Evolutionary conservation across 2,329 filamentous ascomycete species (phyloP).

Genomic region (Talaromyces sp.): DNA sequence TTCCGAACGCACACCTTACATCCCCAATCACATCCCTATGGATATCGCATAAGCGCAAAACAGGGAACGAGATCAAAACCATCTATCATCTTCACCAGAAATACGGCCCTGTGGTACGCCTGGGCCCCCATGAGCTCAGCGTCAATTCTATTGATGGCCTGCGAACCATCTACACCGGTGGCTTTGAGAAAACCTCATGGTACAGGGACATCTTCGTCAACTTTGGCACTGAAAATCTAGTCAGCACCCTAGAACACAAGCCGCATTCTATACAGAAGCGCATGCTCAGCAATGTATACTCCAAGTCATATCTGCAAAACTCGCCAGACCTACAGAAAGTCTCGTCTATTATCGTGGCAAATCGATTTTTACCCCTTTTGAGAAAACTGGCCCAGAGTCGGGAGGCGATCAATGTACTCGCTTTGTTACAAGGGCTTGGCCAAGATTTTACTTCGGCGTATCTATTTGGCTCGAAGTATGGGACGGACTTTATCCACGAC

Average conservation of each 20-base stretch:
- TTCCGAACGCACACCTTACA: constrained; percentile 64
- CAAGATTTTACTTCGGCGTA: constrained; percentile 72
- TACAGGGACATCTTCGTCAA: constrained; percentile 64
- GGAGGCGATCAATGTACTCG: constrained; percentile 50
- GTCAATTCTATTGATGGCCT: constrained; percentile 59
- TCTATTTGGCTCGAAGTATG: constrained; percentile 60
- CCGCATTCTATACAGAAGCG: constrained; percentile 66
- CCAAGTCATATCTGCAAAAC: constrained; percentile 64
- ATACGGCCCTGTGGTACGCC: constrained; percentile 57
- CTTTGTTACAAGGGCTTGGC: constrained; percentile 61
- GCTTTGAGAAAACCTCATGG: constrained; percentile 66
- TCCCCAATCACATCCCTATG: constrained; percentile 58
- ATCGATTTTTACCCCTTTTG: constrained; percentile 56
- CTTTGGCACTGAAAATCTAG: constrained; percentile 62
- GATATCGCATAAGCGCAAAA: constrained; percentile 59
- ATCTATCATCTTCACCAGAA: constrained; percentile 55
- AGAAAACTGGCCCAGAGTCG: constrained; percentile 20
- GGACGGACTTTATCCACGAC: constrained; percentile 58
- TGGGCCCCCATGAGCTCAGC: constrained; percentile 63
- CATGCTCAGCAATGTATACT: constrained; percentile 71
- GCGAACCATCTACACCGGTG: constrained; percentile 62
- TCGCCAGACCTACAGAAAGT: constrained; percentile 56
- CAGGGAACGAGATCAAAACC: constrained; percentile 55
- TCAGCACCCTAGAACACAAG: constrained; percentile 58
- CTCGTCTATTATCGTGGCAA: constrained; percentile 53